These are phyloP conservation scores for Ceratocystis colombiana DNA, from an alignment of 2,329 filamentous ascomycete genomes.

Conservation along the genomic window DNA sequence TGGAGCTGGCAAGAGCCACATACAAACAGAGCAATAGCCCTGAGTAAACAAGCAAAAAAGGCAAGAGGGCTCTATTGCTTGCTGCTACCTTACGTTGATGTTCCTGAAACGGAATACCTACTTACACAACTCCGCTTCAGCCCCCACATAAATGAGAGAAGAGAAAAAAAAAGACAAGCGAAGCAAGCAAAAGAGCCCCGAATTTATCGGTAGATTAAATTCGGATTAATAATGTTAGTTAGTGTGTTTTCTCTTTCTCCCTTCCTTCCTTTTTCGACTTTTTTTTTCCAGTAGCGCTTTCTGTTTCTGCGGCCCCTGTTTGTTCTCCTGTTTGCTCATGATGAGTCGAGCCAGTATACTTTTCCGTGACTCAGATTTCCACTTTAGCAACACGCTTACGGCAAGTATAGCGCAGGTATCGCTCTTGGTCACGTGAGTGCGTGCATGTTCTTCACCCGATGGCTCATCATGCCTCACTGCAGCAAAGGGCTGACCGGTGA, in stretches of 20 bases:
- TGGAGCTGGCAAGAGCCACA: not conserved
- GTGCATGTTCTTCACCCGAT: too few relatives aligned
- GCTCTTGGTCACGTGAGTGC: too few relatives aligned
- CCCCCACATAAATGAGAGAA: not conserved
- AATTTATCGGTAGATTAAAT: not conserved
- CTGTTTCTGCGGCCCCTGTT: not conserved
- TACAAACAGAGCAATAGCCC: too few relatives aligned
- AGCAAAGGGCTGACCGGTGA: too few relatives aligned
- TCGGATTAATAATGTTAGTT: not conserved
- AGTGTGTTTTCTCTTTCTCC: not conserved
- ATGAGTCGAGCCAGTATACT: too few relatives aligned
- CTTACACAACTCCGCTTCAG: constrained; percentile 2
- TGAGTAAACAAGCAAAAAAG: too few relatives aligned
- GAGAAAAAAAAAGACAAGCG: not conserved
- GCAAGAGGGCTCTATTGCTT: too few relatives aligned
- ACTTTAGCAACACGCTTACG: too few relatives aligned
- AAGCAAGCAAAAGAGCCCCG: not conserved
- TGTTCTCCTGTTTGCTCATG: too few relatives aligned
- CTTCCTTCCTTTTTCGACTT: not conserved
- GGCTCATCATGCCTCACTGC: too few relatives aligned
- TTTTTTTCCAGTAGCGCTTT: not conserved
- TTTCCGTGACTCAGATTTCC: too few relatives aligned
- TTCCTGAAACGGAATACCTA: constrained; percentile 6
- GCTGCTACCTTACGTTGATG: not conserved
- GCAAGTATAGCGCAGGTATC: too few relatives aligned